Conservation (phyloP, 306 rosid species). For the Cyamopsis tetragonoloba region DNA sequence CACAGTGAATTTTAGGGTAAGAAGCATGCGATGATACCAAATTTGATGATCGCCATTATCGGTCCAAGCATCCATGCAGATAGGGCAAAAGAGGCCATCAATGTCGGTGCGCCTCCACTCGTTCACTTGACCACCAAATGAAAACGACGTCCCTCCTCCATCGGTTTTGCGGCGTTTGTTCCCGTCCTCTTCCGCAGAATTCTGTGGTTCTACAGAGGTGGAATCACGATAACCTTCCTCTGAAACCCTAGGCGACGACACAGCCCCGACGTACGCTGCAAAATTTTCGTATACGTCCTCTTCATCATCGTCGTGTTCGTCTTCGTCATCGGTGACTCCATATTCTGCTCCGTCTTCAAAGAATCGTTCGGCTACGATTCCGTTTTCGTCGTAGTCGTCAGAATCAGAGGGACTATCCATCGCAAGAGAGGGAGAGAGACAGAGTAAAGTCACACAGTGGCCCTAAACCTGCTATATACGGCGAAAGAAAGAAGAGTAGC, state of each 20-base stretch:
- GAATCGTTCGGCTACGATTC: too few relatives aligned
- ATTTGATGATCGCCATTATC: conserved; percentile 58
- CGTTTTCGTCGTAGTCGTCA: too few relatives aligned
- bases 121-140: conserved; percentile 44
- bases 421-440: too few relatives aligned
- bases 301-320: neutral
- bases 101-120: conserved; percentile 47
- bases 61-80: conserved; percentile 86
- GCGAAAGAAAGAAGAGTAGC: too few relatives aligned
- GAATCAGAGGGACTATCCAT: too few relatives aligned
- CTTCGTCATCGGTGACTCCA: conserved; percentile 13
- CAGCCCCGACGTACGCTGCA: conserved; percentile 23
- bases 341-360: neutral
- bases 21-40: conserved; percentile 40
- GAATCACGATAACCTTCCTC: conserved; percentile 4
- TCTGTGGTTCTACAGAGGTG: conserved; percentile 14
- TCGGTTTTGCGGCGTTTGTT: conserved; percentile 62
- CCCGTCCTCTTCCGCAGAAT: conserved; percentile 35
- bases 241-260: conserved; percentile 31
- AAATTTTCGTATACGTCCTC: conserved; percentile 11
- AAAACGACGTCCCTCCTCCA: conserved; percentile 40
- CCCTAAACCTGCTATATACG: too few relatives aligned
- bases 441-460: too few relatives aligned
- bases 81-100: conserved; percentile 74
- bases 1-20: neutral